Base-by-base conservation (phyloP, 805 yeast genomes). In the Clavispora asparagi region DNA sequence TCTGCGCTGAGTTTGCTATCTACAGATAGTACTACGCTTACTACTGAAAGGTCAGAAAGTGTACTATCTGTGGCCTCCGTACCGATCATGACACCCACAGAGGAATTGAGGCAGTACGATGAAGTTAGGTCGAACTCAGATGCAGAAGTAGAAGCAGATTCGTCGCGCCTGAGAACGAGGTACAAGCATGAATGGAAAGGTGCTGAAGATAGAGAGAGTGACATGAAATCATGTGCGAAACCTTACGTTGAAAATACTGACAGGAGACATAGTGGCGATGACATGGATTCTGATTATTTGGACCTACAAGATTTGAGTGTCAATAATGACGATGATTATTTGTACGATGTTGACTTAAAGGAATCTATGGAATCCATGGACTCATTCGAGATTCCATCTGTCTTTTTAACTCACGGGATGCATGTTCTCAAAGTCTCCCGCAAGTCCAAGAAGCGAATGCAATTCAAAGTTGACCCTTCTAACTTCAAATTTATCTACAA, bases 381-480 rank as follows among this genome's bases (percentile, higher is more conserved):
- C n/a, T 39, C 51, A 13, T 52, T 52, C 16, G 54, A 50, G 26
- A 42, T 52, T 9, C 55, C 55, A 19, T 30, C 77, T 0, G 73
- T 72, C 3, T 64, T 75, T n/a, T 59, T 81, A 6, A 65, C 72
- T 9, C 72, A 70, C 3, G 95, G 95, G 0, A 58, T 87, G 13
- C 76, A 82, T 2, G 65, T 88, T 49, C 61, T 85, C 27, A 76
- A 88, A 54, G 78, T 88, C 16, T 86, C 95, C 2, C 84, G 81
- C 45, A 79, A 79, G 51, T 86, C 88, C 52, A 77, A 76, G 53
- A 79, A 82, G 17, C 79, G 80, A 55, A 70, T 88, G 14, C 59
- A 64, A 8, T 78, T 87, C 49, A 71, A 63, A 48, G 67, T 88
- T 1, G 83, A 85, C 56, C 66, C 81, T 0, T 77, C 75, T 2